These are phyloP conservation scores for Botrytis paeoniae DNA, from an alignment of 2,329 filamentous ascomycete genomes.

Conservation along the genomic window DNA sequence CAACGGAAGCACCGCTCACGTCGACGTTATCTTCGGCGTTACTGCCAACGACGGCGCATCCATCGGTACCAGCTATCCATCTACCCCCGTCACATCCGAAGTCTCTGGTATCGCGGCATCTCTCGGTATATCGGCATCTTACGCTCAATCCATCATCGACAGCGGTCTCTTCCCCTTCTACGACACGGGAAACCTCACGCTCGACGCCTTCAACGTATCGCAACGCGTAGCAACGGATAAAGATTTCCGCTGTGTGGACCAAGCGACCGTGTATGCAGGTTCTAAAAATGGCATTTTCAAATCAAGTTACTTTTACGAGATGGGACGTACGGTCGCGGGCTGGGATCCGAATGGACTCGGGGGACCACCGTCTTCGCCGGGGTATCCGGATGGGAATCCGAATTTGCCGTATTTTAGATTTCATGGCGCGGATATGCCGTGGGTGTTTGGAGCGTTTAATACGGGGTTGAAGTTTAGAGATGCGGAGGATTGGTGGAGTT, in stretches of 20 bases:
- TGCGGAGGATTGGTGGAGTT: conserved; percentile 44
- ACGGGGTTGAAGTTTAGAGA: conserved; percentile 41
- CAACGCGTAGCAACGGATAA: conserved; percentile 52
- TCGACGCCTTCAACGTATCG: conserved; percentile 54
- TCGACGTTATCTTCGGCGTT: conserved; percentile 52
- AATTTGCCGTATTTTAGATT: conserved; percentile 51
- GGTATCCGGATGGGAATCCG: conserved; percentile 47
- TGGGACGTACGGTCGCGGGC: conserved; percentile 47
- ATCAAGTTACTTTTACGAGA: conserved; percentile 50
- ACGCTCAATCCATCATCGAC: conserved; percentile 43
- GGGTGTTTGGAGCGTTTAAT: conserved; percentile 46
- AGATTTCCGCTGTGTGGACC: conserved; percentile 54
- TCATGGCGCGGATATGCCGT: conserved; percentile 49
- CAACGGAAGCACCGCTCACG: conserved; percentile 46
- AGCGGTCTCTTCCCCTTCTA: conserved; percentile 49
- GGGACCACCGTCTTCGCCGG: conserved; percentile 42
- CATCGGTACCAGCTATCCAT: conserved; percentile 46
- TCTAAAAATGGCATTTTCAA: conserved; percentile 42
- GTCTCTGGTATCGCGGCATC: conserved; percentile 44
- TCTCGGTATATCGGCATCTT: conserved; percentile 46
- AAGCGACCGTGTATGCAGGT: conserved; percentile 52
- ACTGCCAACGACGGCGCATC: conserved; percentile 50
- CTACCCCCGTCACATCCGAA: conserved; percentile 42
- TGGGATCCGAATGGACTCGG: conserved; percentile 53
- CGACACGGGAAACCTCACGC: conserved; percentile 48